phyloP scores from a whole-genome alignment of 2,329 filamentous ascomycete species.

The Penicillium sp. region DNA sequence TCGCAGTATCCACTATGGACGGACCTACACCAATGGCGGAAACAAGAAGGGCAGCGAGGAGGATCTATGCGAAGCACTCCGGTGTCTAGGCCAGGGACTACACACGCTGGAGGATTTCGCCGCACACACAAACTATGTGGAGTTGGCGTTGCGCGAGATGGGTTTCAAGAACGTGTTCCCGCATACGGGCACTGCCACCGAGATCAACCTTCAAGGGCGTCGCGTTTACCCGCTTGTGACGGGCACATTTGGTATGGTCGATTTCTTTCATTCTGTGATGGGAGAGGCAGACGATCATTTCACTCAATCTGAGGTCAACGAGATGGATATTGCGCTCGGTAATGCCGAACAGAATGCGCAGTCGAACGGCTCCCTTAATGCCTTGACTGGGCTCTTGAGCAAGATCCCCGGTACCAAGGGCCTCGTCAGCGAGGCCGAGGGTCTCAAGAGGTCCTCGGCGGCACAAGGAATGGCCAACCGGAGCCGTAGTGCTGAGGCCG shows the following conservation, averaged over 20 bases:
- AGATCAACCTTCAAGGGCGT: constrained; percentile 64
- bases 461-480: constrained; percentile 62
- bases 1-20: constrained; percentile 72
- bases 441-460: constrained; percentile 59
- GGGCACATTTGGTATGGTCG: constrained; percentile 71
- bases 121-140: constrained; percentile 80
- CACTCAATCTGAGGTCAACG: constrained; percentile 78
- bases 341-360: constrained; percentile 59
- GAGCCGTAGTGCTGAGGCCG: constrained; percentile 31
- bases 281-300: constrained; percentile 80
- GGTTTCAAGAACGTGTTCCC: constrained; percentile 68
- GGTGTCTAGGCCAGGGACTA: constrained; percentile 71
- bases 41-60: constrained; percentile 64
- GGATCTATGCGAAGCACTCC: constrained; percentile 75
- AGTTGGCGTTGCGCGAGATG: constrained; percentile 71
- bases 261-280: constrained; percentile 76
- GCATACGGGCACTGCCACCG: constrained; percentile 65
- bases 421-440: constrained; percentile 64
- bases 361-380: constrained; percentile 44
- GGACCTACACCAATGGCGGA: constrained; percentile 68
- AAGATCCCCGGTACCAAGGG: constrained; percentile 72
- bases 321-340: constrained; percentile 71
- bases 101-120: constrained; percentile 77
- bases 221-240: constrained; percentile 73
- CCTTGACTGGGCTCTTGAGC: constrained; percentile 69